phyloP scores from a whole-genome alignment of 805 yeast species.

The Lachancea sp. region DNA sequence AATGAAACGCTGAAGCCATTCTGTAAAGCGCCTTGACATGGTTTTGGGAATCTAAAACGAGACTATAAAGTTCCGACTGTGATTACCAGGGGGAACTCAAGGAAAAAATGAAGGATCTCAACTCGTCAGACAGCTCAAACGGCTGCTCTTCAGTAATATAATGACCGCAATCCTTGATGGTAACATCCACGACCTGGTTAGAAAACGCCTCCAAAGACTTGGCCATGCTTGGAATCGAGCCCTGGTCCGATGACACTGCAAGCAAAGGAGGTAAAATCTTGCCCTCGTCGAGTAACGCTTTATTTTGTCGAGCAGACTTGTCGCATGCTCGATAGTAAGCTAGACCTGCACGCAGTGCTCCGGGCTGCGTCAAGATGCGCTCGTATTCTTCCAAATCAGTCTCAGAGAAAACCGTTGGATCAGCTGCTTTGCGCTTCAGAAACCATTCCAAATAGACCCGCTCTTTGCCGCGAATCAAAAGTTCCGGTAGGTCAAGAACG shows the following conservation, averaged over 20 bases:
- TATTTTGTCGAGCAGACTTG: constrained; percentile 7
- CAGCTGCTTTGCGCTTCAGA: constrained; percentile 9
- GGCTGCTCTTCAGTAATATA: constrained; percentile 11
- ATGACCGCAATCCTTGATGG: constrained; percentile 9
- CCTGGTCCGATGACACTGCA: constrained; percentile 9
- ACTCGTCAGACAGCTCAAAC: neutral
- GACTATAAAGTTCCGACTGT: no score
- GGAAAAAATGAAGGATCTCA: neutral
- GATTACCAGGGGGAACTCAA: no score
- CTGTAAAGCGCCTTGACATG: no score
- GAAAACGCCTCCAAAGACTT: constrained; percentile 1
- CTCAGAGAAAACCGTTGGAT: constrained; percentile 7
- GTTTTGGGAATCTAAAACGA: no score
- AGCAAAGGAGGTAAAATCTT: neutral
- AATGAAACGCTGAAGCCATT: no score
- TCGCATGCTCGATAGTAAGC: constrained; percentile 9
- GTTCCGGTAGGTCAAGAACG: constrained; percentile 9
- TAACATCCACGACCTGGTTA: constrained; percentile 1
- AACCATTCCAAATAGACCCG: constrained; percentile 11
- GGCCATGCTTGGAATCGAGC: constrained; percentile 10
- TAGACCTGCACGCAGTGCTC: constrained; percentile 11
- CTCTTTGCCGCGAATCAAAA: constrained; percentile 7
- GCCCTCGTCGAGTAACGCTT: neutral
- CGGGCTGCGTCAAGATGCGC: constrained; percentile 8
- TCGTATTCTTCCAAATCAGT: constrained; percentile 6